Evolutionary conservation across 345 rosid genomes (phyloP), one percentile per base, ranked within the genome.

Genomic region (Syzygium jambos): DNA sequence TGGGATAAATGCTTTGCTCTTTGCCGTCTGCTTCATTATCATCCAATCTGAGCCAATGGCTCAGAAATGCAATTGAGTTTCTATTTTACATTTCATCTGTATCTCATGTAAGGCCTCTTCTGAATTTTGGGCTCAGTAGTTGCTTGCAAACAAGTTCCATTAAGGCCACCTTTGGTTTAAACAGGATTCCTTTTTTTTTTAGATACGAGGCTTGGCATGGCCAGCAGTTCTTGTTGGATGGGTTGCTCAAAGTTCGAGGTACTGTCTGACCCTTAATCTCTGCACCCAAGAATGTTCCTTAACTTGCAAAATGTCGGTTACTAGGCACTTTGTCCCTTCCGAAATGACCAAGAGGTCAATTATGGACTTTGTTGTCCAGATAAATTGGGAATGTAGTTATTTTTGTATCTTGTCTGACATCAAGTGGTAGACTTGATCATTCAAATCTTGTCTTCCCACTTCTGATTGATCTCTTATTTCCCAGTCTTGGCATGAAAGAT

Each of bases 231-330:
- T 93, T n/a, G 88, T 87, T 85, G 93, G 95, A 86, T 89, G 80
- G 91, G 90, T 93, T n/a, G 91, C 93, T 92, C 93, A 92, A 88
- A 92, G 93, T 90, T 93, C 92, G 78, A 93, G 95, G 95, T 93
- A 43, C 22, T 11, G 14, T 56, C 13, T 17, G 6, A 30, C 43
- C 78, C 46, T 17, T 16, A 30, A 30, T 68, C 43, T 16, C 22
- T 30, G 11, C 43, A 9, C 46, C 43, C 78, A 30, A 30, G 12
- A 34, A 16, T 34, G 19, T 34, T 68, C 12, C 23, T 34, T 68
- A 68, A 30, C 43, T 30, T 68, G 5, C 43, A 30, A 68, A 68
- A 30, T 68, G 78, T 16, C 4, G 12, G 46, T 68, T 68, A 19
- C 25, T 30, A 30, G 78, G 78, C 43, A 68, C 46, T 68, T 34